phyloP scores from a whole-genome alignment of 1,284 basidiomycete genomes.

The Rhodotorula sp. region DNA sequence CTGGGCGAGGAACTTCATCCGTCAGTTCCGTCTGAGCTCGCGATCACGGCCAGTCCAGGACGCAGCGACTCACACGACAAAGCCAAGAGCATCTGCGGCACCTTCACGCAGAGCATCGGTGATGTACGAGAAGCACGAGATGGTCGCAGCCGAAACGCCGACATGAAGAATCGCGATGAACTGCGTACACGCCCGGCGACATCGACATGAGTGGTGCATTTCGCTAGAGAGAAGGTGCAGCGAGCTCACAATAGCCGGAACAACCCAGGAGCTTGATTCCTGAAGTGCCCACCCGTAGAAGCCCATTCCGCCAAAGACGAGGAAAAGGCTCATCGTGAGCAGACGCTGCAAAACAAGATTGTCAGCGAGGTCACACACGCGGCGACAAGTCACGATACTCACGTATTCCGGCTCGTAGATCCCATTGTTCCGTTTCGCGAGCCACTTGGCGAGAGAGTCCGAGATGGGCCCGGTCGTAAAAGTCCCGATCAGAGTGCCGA shows the following conservation, averaged over 20 bases:
- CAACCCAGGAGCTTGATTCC: slow-evolving; percentile 30
- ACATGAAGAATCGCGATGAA: slow-evolving; percentile 19
- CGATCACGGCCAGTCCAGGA: too few relatives aligned
- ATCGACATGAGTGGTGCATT: too few relatives aligned
- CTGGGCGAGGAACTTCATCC: neutral
- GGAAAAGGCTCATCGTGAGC: slow-evolving; percentile 38
- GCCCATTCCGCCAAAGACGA: slow-evolving; percentile 55
- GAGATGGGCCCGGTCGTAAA: slow-evolving; percentile 53
- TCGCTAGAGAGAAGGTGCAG: too few relatives aligned
- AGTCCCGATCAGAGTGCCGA: slow-evolving; percentile 49
- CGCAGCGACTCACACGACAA: slow-evolving; percentile 3
- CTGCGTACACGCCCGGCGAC: neutral
- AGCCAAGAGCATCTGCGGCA: slow-evolving; percentile 5
- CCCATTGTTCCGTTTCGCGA: slow-evolving; percentile 54
- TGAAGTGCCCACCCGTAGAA: slow-evolving; percentile 12
- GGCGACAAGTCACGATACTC: slow-evolving; percentile 51
- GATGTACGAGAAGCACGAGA: slow-evolving; percentile 15
- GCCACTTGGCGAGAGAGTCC: slow-evolving; percentile 54
- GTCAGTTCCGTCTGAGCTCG: neutral
- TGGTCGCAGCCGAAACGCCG: slow-evolving; percentile 11
- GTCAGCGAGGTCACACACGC: slow-evolving; percentile 21
- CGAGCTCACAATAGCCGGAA: slow-evolving; percentile 8
- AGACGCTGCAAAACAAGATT: slow-evolving; percentile 39
- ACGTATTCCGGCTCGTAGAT: slow-evolving; percentile 56
- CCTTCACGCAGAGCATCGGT: slow-evolving; percentile 1